A percentile compares a stretch with the other conserved stretches of the same genome.
Conservation (phyloP, 2,329 filamentous ascomycete genomes). For the Neopestalotiopsis rosae region DNA sequence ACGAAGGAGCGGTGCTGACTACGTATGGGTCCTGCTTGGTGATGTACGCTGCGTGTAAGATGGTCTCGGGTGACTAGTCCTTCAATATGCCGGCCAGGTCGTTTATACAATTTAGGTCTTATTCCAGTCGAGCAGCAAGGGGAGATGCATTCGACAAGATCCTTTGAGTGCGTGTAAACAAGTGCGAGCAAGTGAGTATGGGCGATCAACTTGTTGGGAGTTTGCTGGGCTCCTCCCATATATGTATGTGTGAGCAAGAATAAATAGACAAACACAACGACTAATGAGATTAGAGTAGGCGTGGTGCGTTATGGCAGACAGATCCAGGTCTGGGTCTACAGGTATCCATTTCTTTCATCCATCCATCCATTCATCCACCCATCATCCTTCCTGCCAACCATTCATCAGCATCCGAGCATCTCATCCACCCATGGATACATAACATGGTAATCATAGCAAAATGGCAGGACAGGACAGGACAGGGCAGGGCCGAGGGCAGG, state of each 20-base stretch:
- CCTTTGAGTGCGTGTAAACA: neutral
- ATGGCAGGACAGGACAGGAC: neutral
- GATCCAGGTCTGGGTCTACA: neutral
- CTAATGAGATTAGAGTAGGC: neutral
- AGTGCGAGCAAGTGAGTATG: neutral
- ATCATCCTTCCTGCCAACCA: too few species aligned
- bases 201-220: neutral
- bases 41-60: neutral
- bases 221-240: neutral
- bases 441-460: slow-evolving; percentile 7
- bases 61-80: neutral
- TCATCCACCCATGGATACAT: neutral
- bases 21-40: neutral
- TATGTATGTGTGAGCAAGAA: neutral
- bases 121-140: neutral
- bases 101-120: neutral
- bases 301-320: slow-evolving; percentile 7
- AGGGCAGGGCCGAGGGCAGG: neutral
- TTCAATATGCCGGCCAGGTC: neutral
- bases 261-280: neutral
- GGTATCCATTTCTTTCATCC: neutral
- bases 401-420: too few species aligned
- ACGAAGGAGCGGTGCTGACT: neutral
- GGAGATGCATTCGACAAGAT: neutral
- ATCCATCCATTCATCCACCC: too few species aligned